These are phyloP conservation scores for Eutrema heterophyllum DNA, from an alignment of 345 rosid genomes.

Conservation along the genomic window DNA sequence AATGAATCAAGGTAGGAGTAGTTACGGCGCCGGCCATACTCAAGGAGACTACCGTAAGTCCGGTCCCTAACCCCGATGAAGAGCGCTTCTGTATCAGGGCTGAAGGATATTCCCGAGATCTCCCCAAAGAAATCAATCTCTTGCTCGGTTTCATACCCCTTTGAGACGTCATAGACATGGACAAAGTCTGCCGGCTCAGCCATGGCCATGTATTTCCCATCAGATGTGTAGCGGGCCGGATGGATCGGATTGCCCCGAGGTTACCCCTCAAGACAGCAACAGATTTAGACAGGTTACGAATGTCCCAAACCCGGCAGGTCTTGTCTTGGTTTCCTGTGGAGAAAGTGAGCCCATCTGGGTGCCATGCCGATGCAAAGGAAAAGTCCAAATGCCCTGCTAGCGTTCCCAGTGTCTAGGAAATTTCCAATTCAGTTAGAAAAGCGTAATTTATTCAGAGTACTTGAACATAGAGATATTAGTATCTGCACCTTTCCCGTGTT, in stretches of 20 bases:
- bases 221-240: constrained; percentile 67
- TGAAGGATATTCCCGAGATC: constrained; percentile 73
- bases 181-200: constrained; percentile 89
- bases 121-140: constrained; percentile 82
- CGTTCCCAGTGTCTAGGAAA: constrained; percentile 37
- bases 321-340: constrained; percentile 86
- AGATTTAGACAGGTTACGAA: constrained; percentile 53
- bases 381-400: constrained; percentile 62
- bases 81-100: constrained; percentile 71
- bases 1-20: constrained; percentile 57
- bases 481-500: constrained; percentile 57
- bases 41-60: constrained; percentile 82
- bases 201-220: constrained; percentile 72
- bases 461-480: neutral
- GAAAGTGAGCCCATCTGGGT: constrained; percentile 65
- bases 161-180: constrained; percentile 57
- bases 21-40: constrained; percentile 51
- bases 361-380: constrained; percentile 86
- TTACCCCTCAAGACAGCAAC: constrained; percentile 67
- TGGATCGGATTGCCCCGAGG: constrained; percentile 70
- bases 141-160: constrained; percentile 62
- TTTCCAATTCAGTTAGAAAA: neutral
- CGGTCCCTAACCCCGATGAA: constrained; percentile 82
- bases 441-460: neutral
- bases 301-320: constrained; percentile 74